Base-by-base conservation (phyloP, 176 grass and related monocot genomes). In the Triticum urartu region DNA sequence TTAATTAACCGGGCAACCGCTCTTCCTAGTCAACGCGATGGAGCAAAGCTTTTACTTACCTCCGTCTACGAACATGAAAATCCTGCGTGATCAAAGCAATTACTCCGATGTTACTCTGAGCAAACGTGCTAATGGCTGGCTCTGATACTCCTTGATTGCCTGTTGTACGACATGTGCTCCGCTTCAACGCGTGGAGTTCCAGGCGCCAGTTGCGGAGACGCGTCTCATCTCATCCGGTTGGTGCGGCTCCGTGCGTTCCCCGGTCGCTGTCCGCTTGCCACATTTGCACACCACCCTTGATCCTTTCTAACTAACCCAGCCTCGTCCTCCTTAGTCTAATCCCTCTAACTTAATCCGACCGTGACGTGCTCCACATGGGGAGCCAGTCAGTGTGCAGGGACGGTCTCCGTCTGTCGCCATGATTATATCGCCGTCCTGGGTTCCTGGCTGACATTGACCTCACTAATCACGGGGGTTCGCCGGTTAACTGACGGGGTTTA, bases 371-470 rank as follows among this genome's bases (percentile, higher is more conserved):
- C n/a, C 11, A 32, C 9, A 26, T 58, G 74, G 43, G 43, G 4
- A 0, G 40, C 64, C 64, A 68, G 69, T 64, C 67, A 17, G 47
- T 21, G 74, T 17, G 88, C 78, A 54, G 18, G 80, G 63, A 35
- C 17, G 5, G 47, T 81, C 61, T 76, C 9, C 77, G 77, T 68
- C 9, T 76, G 68, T 76, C 70, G 42, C 54, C 17, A 25, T 48
- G 50, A 73, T 74, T 84, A 62, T 45, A 60, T n/a, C 20, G 68
- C 10, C 40, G 26, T 42, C 11, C 79, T 60, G 48, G 20, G 39
- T 18, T 70, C 15, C 81, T 21, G 20, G 39, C 17, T 24, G 14
- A 33, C 86, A 22, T 72, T 85, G 82, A 75, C 87, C 34, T 85
- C 24, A 66, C 56, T 56, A 17, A 58, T 84, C 48, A 40, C 32